phyloP scores from a whole-genome alignment of 805 yeast species.

The Candida silvicultrix region DNA sequence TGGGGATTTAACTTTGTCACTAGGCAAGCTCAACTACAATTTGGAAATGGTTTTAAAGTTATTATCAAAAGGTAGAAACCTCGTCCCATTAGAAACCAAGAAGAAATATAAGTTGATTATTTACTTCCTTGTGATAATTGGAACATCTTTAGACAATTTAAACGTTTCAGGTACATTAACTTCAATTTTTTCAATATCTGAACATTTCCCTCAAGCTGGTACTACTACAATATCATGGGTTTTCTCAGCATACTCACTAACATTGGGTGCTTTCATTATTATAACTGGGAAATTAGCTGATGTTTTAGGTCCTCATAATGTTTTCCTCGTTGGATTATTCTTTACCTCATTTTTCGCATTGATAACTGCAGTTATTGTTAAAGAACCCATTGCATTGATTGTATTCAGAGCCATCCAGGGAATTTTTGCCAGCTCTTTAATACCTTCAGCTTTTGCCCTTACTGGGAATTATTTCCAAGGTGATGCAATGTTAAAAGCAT shows the following conservation, averaged over 20 bases:
- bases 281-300: conserved; percentile 35
- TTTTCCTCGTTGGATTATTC: conserved; percentile 14
- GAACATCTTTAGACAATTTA: no score
- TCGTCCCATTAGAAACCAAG: no score
- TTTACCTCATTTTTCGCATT: no score
- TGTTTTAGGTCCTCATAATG: conserved; percentile 30
- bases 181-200: background rate
- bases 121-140: no score
- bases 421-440: background rate
- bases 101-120: no score
- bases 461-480: conserved; percentile 35
- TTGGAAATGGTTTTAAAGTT: no score
- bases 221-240: conserved; percentile 33
- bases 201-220: background rate
- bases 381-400: conserved; percentile 29
- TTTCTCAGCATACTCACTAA: conserved; percentile 35
- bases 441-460: conserved; percentile 23
- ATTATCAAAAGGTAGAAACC: no score
- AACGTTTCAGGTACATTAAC: no score
- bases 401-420: conserved; percentile 21
- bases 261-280: conserved; percentile 37
- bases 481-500: conserved; percentile 34
- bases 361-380: conserved; percentile 13
- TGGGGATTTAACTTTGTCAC: no score
- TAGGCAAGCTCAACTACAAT: no score